Evolutionary conservation across 768 basidiomycete species (phyloP).

Genomic region (Kwoniella heveanensis): DNA sequence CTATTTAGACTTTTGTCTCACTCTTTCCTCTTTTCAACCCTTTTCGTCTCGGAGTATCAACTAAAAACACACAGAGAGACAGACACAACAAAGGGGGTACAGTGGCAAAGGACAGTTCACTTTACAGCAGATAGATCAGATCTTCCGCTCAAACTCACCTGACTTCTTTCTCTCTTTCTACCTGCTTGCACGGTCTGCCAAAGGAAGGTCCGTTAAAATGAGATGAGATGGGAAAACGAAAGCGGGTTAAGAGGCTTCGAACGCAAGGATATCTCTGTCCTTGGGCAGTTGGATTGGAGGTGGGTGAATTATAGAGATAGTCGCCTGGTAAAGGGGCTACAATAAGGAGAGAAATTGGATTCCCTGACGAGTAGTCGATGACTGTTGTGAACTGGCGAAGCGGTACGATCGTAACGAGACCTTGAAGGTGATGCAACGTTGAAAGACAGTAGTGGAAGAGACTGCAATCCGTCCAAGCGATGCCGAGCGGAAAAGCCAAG

Average conservation of each 20-base stretch:
- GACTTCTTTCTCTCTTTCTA: not conserved
- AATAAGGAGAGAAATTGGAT: too few species aligned
- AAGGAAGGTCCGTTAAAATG: not conserved
- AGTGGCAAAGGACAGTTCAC: not conserved
- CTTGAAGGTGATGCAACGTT: too few species aligned
- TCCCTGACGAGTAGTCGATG: too few species aligned
- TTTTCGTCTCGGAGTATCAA: not conserved
- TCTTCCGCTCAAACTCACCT: not conserved
- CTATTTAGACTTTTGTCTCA: not conserved
- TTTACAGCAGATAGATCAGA: too few species aligned
- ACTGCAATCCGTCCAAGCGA: not conserved
- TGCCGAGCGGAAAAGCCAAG: slow-evolving; percentile 2
- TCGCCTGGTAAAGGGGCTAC: not conserved
- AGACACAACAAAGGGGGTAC: not conserved
- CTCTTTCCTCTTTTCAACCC: too few species aligned
- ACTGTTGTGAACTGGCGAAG: not conserved
- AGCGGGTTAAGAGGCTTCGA: not conserved
- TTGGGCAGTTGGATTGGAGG: not conserved
- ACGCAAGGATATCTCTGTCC: not conserved
- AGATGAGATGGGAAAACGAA: not conserved
- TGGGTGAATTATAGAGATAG: not conserved
- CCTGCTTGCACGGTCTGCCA: not conserved
- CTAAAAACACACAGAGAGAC: not conserved
- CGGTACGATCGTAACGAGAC: not conserved
- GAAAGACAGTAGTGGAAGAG: not conserved